These are phyloP conservation scores for Monascus purpureus DNA, from an alignment of 495 filamentous ascomycete genomes.

Conservation along the genomic window DNA sequence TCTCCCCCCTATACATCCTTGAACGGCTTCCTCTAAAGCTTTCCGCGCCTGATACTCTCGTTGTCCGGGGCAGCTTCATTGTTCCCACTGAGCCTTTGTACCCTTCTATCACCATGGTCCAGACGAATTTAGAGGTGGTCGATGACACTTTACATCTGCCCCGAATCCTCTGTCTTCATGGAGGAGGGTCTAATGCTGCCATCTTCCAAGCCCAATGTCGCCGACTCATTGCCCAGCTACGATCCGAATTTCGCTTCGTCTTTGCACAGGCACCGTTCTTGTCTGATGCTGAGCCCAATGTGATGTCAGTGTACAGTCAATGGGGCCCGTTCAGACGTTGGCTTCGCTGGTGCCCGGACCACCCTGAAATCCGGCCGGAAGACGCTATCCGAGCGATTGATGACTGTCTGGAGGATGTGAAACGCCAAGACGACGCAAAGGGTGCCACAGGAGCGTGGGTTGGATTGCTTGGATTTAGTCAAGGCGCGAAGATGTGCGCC, in stretches of 20 bases:
- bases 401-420: slow-evolving; percentile 4
- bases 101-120: neutral
- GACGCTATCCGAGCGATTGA: slow-evolving; percentile 3
- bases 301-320: slow-evolving; percentile 38
- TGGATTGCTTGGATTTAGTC: slow-evolving; percentile 37
- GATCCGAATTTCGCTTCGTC: slow-evolving; percentile 25
- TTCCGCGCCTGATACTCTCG: too few species aligned
- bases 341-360: slow-evolving; percentile 38
- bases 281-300: slow-evolving; percentile 33
- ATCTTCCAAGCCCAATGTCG: slow-evolving; percentile 11
- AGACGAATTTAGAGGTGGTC: neutral
- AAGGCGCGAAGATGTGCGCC: slow-evolving; percentile 48
- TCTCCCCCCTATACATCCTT: neutral
- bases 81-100: neutral
- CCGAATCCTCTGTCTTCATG: slow-evolving; percentile 13
- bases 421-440: slow-evolving; percentile 19
- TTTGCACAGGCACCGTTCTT: slow-evolving; percentile 45
- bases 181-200: slow-evolving; percentile 10
- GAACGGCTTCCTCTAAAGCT: neutral
- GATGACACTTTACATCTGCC: slow-evolving; percentile 7
- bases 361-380: slow-evolving; percentile 5
- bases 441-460: slow-evolving; percentile 43
- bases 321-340: slow-evolving; percentile 44
- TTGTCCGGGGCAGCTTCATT: too few species aligned
- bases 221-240: neutral